Evolutionary conservation across 2,329 filamentous ascomycete genomes (phyloP).

Genomic region (Talaromyces sp.): DNA sequence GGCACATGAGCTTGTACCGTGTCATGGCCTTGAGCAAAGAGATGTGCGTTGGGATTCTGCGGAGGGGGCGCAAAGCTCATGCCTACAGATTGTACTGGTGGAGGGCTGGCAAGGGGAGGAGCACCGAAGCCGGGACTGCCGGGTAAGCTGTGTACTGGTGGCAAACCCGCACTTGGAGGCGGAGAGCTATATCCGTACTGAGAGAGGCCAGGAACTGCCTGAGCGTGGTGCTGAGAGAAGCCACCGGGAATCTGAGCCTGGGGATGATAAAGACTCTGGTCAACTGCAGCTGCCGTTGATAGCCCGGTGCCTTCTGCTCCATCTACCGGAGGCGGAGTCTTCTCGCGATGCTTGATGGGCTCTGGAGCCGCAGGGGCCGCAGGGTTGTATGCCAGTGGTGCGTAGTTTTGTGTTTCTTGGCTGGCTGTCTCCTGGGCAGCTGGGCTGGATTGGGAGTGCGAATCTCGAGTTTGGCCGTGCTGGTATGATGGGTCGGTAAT

Average conservation of each 20-base stretch:
- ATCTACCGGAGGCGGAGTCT: conserved; percentile 59
- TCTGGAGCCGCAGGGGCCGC: conserved; percentile 61
- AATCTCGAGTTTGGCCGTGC: conserved; percentile 38
- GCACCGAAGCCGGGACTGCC: conserved; percentile 25
- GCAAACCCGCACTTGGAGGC: conserved; percentile 23
- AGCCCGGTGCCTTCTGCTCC: conserved; percentile 44
- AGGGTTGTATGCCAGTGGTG: conserved; percentile 59
- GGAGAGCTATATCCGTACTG: conserved; percentile 16
- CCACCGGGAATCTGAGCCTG: conserved; percentile 19
- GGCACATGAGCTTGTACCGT: conserved; percentile 5
- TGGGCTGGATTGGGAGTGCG: conserved; percentile 22
- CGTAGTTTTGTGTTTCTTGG: conserved; percentile 30
- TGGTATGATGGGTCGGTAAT: conserved; percentile 48
- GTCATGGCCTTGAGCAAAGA: conserved; percentile 25
- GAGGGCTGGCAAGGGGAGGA: conserved; percentile 13
- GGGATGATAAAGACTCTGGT: conserved; percentile 29
- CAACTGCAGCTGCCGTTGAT: conserved; percentile 34
- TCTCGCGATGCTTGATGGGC: conserved; percentile 59
- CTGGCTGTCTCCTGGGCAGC: conserved; percentile 12
- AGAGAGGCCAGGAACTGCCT: conserved; percentile 16
- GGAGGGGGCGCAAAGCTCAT: conserved; percentile 29
- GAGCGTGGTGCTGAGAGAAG: conserved; percentile 19
- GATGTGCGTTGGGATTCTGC: conserved; percentile 29
- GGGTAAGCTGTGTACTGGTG: conserved; percentile 19
- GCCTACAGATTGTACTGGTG: conserved; percentile 14